phyloP scores from a whole-genome alignment of 176 grass and related monocot species.

The Oryza coarctata region DNA sequence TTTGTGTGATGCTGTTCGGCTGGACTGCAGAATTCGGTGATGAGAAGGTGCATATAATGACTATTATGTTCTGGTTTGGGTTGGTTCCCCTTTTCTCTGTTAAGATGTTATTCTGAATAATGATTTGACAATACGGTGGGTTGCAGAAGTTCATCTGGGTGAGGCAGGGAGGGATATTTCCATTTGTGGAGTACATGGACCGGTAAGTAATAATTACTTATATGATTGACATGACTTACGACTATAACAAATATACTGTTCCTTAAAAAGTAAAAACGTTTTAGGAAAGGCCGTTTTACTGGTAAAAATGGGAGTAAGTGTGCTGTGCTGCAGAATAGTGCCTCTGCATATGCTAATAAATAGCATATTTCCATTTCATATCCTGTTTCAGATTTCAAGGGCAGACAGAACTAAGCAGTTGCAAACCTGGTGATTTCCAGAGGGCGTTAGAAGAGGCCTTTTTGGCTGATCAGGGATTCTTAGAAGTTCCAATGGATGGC shows the following conservation, averaged over 20 bases:
- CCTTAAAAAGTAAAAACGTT: background rate
- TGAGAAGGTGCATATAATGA: constrained; percentile 50
- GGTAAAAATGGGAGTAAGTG: constrained; percentile 14
- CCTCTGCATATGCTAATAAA: background rate
- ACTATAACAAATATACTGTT: constrained; percentile 10
- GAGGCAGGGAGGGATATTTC: constrained; percentile 71
- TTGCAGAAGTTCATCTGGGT: constrained; percentile 91
- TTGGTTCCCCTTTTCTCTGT: background rate
- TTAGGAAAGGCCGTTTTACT: background rate
- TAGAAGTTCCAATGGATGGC: constrained; percentile 53
- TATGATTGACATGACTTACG: background rate
- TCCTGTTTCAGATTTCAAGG: constrained; percentile 77
- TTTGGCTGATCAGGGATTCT: constrained; percentile 89
- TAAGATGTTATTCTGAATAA: constrained; percentile 32
- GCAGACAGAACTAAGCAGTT: constrained; percentile 66
- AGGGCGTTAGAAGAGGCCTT: constrained; percentile 89
- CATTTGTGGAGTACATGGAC: constrained; percentile 86
- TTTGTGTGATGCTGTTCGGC: constrained; percentile 89
- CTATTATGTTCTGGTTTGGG: background rate
- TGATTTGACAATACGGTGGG: constrained; percentile 3
- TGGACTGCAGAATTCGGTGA: constrained; percentile 58
- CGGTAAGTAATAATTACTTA: constrained; percentile 59
- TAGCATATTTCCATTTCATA: constrained; percentile 44
- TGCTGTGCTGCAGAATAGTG: background rate
- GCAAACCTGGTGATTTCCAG: constrained; percentile 73